Conservation (phyloP, 192 early-diverging fungal genomes). For the Entophlyctis luteolus region DNA sequence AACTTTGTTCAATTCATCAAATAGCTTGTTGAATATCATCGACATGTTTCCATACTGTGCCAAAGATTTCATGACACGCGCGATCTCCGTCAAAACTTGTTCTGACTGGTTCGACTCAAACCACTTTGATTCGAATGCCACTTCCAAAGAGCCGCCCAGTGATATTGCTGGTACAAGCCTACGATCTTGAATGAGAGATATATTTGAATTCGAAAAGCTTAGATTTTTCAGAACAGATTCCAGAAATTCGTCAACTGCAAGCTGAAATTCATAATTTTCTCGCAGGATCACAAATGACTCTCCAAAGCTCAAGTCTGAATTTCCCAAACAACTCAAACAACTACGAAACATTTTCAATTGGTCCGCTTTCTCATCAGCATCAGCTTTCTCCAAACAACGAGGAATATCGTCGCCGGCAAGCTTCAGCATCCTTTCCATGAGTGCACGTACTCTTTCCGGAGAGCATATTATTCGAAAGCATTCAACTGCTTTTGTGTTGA, state of each 20-base stretch:
- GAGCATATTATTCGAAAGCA: not conserved
- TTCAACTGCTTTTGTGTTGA: not conserved
- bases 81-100: not conserved
- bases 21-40: not conserved
- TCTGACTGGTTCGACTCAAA: conserved; percentile 14
- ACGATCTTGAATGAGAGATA: conserved; percentile 16
- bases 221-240: not conserved
- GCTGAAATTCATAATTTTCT: not conserved
- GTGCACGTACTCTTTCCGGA: not conserved
- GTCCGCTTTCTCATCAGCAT: conserved; percentile 1
- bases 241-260: not conserved
- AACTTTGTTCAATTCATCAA: not conserved
- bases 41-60: conserved; percentile 2
- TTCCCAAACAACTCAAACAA: not conserved
- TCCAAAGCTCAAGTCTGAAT: too few relatives aligned
- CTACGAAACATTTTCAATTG: not conserved
- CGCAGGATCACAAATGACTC: not conserved
- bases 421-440: not conserved
- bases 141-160: not conserved
- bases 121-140: not conserved
- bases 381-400: not conserved
- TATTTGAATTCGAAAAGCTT: conserved; percentile 11
- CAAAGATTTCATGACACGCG: conserved; percentile 5
- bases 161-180: not conserved
- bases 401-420: conserved; percentile 1